Evolutionary conservation across 2,329 filamentous ascomycete genomes (phyloP).

Genomic region (Leptosphaerulina australis): DNA sequence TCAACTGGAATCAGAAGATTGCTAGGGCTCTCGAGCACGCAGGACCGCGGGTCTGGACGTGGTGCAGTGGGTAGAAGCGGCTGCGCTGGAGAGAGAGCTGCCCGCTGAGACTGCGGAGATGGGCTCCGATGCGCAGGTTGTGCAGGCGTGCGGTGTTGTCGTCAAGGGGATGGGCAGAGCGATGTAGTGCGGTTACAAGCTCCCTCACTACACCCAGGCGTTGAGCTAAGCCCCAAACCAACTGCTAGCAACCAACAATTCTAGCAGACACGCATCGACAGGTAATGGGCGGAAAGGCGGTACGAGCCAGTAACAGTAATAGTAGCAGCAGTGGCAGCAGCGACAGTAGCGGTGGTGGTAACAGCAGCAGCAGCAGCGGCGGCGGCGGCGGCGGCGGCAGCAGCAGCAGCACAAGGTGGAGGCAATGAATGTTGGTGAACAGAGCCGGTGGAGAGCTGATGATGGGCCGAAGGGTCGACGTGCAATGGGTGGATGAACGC

Average conservation of each 20-base stretch:
- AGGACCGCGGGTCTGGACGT: not conserved
- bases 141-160: slow-evolving; percentile 1
- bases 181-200: slow-evolving; percentile 12
- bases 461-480: not conserved
- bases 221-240: slow-evolving; percentile 9
- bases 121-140: slow-evolving; percentile 3
- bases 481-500: not conserved
- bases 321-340: not conserved
- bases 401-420: not conserved
- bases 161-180: slow-evolving; percentile 8
- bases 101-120: not conserved
- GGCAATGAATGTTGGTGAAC: not conserved
- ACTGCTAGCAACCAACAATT: not conserved
- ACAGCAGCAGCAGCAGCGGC: not conserved
- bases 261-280: slow-evolving; percentile 10
- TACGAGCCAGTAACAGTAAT: slow-evolving; percentile 11
- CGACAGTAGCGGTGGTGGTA: not conserved
- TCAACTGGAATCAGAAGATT: slow-evolving; percentile 7
- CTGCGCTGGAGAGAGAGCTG: not conserved
- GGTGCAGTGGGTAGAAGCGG: not conserved
- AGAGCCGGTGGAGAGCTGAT: slow-evolving; percentile 8
- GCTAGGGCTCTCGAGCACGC: not conserved
- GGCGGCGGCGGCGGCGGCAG: not conserved
- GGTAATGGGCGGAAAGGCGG: slow-evolving; percentile 9
- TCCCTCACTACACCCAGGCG: slow-evolving; percentile 9